Conservation (phyloP, 1,284 basidiomycete species). For the Puccinia hordei region DNA sequence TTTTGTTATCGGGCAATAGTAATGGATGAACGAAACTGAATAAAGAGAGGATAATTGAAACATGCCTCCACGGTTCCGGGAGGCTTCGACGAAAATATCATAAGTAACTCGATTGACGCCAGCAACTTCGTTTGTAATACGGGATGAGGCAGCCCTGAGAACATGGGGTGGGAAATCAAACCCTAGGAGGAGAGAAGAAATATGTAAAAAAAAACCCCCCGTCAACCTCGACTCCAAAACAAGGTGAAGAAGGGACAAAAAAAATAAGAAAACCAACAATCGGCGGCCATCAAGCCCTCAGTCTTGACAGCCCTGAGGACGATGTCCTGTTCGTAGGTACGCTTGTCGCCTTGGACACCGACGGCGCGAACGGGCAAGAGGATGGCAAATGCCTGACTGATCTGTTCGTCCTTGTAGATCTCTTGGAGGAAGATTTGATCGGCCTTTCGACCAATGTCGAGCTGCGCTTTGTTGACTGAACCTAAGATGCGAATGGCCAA, state of each 20-base stretch:
- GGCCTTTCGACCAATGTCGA: slow-evolving; percentile 89
- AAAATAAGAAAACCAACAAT: slow-evolving; percentile 67
- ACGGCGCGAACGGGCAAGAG: slow-evolving; percentile 95
- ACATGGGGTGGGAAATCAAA: slow-evolving; percentile 93
- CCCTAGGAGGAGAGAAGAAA: slow-evolving; percentile 62
- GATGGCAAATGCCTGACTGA: slow-evolving; percentile 96
- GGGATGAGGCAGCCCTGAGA: slow-evolving; percentile 84
- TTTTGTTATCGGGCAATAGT: too few relatives aligned
- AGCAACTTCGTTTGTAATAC: slow-evolving; percentile 95
- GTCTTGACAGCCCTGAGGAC: slow-evolving; percentile 76
- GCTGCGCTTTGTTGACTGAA: slow-evolving; percentile 87
- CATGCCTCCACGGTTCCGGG: slow-evolving; percentile 70
- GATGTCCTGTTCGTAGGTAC: slow-evolving; percentile 91
- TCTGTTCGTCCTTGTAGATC: slow-evolving; percentile 88
- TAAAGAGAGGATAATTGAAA: slow-evolving; percentile 56
- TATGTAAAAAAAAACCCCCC: not conserved
- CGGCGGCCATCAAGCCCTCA: slow-evolving; percentile 97
- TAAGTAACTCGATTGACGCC: slow-evolving; percentile 76
- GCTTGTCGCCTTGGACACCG: slow-evolving; percentile 93
- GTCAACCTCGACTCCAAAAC: slow-evolving; percentile 5
- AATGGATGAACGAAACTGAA: too few relatives aligned
- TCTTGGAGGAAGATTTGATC: slow-evolving; percentile 98
- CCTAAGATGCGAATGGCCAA: slow-evolving; percentile 99
- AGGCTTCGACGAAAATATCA: slow-evolving; percentile 96
- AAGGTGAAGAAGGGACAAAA: not conserved